Evolutionary conservation across 495 filamentous ascomycete species (phyloP).

Genomic region (Hypoxylon intermedium): DNA sequence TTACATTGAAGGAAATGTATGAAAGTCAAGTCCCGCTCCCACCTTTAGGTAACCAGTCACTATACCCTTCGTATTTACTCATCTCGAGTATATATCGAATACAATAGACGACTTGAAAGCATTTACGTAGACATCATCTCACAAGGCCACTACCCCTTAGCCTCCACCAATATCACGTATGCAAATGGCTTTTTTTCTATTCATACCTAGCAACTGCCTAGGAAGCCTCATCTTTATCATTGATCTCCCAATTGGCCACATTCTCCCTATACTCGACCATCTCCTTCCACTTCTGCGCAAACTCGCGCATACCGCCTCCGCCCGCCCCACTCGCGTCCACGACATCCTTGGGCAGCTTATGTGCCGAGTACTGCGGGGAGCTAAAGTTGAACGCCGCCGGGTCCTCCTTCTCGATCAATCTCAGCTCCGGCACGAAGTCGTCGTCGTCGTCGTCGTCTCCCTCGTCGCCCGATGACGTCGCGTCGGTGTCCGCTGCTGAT

Average conservation of each 20-base stretch:
- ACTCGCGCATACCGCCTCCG: conserved; percentile 77
- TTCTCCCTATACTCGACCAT: conserved; percentile 64
- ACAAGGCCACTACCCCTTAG: too few relatives aligned
- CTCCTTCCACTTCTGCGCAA: conserved; percentile 85
- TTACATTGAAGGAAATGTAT: too few relatives aligned
- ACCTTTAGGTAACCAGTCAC: too few relatives aligned
- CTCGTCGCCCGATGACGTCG: conserved; percentile 41
- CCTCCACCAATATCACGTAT: too few relatives aligned
- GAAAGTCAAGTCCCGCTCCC: too few relatives aligned
- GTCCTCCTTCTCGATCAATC: conserved; percentile 81
- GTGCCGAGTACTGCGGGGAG: conserved; percentile 88
- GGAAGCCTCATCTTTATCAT: conserved; percentile 25
- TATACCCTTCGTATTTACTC: too few relatives aligned
- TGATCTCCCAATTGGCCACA: conserved; percentile 39
- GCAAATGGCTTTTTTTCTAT: too few relatives aligned
- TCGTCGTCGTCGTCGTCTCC: conserved; percentile 64
- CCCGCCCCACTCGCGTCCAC: conserved; percentile 87
- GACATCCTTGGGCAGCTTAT: conserved; percentile 93
- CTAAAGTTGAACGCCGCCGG: conserved; percentile 86
- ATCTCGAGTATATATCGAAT: too few relatives aligned
- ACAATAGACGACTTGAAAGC: too few relatives aligned
- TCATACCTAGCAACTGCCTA: not conserved
- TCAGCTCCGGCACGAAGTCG: conserved; percentile 74
- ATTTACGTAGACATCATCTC: too few relatives aligned
- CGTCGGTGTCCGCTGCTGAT: conserved; percentile 30